These are phyloP conservation scores for Candida morakotiae DNA, from an alignment of 805 yeast genomes.

Conservation along the genomic window DNA sequence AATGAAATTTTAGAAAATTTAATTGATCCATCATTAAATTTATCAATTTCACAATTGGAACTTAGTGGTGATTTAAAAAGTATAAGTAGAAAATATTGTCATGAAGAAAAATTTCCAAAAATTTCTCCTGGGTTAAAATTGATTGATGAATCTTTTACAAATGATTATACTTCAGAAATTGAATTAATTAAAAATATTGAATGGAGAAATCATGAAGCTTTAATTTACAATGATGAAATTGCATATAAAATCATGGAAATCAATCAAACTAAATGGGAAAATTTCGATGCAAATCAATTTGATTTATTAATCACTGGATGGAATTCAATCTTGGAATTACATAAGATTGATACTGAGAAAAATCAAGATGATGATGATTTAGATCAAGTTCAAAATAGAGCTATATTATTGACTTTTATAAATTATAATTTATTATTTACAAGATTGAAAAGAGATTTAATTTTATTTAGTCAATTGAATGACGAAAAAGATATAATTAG, in stretches of 20 bases:
- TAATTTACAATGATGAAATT: conserved; percentile 64
- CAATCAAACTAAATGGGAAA: conserved; percentile 14
- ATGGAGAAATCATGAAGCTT: conserved; percentile 59
- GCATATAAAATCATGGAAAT: conserved; percentile 51
- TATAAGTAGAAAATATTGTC: conserved; percentile 42
- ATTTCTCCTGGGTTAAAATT: conserved; percentile 38
- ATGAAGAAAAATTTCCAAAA: conserved; percentile 25
- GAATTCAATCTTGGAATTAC: conserved; percentile 65
- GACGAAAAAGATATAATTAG: conserved; percentile 42
- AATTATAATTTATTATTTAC: conserved; percentile 63
- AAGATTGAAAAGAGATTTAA: conserved; percentile 68
- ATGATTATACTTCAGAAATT: conserved; percentile 22
- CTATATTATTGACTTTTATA: conserved; percentile 72
- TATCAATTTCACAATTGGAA: conserved; percentile 44
- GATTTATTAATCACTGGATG: conserved; percentile 59
- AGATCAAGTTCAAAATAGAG: conserved; percentile 63
- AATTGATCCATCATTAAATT: conserved; percentile 64
- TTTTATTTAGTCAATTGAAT: conserved; percentile 38
- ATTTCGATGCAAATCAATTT: conserved; percentile 42
- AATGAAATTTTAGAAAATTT: conserved; percentile 52
- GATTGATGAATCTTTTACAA: conserved; percentile 34
- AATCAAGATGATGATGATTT: conserved; percentile 46
- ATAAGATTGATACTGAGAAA: conserved; percentile 51
- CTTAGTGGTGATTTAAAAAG: conserved; percentile 44
- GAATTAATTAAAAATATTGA: conserved; percentile 29